These are phyloP conservation scores for Tephrocybe sp. DNA, from an alignment of 768 basidiomycete genomes.

Conservation along the genomic window DNA sequence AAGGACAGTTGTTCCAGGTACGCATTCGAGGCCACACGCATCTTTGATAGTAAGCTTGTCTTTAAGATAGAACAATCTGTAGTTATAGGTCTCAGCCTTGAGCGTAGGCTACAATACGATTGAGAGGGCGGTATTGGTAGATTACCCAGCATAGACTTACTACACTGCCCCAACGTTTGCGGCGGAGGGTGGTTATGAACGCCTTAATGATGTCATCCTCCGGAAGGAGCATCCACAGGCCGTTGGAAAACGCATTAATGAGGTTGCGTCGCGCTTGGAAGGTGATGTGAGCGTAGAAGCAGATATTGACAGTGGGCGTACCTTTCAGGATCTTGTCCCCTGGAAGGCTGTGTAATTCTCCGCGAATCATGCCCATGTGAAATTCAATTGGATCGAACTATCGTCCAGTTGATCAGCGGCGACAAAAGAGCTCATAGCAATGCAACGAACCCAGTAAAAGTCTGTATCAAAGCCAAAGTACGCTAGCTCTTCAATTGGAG, in stretches of 20 bases:
- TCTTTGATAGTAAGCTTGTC: background rate
- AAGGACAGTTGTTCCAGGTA: background rate
- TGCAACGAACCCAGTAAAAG: background rate
- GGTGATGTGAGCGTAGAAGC: background rate
- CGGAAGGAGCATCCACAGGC: background rate
- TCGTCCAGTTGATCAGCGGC: background rate
- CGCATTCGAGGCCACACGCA: background rate
- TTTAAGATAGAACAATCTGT: background rate
- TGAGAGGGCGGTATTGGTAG: background rate
- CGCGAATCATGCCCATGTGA: background rate
- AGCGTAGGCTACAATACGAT: background rate
- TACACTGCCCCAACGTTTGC: background rate
- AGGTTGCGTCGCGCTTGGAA: background rate
- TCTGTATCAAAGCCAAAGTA: background rate
- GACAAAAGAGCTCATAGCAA: background rate
- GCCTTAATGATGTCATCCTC: background rate
- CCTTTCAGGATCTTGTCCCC: background rate
- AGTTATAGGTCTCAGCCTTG: background rate
- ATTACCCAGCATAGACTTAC: background rate
- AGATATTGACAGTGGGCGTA: background rate
- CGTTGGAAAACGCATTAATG: background rate
- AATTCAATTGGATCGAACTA: background rate
- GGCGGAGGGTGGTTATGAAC: background rate
- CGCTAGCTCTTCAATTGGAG: background rate
- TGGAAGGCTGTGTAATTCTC: background rate